Evolutionary conservation across 1,139 yeast species (phyloP), one percentile per base, ranked within the genome.

Genomic region (Hanseniaspora sp.): DNA sequence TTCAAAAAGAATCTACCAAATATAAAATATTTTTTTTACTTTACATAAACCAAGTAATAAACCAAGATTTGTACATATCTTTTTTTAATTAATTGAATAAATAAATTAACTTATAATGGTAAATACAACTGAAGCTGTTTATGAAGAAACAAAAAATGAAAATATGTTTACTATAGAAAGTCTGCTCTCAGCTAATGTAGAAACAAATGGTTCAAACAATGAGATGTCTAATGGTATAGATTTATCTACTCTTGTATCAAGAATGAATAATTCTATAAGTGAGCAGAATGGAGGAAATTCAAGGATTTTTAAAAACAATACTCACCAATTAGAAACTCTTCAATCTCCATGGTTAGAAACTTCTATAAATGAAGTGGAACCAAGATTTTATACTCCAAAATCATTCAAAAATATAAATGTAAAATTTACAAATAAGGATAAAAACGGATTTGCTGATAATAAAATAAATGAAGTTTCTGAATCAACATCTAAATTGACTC

Each of bases 281-380:
- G 42, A 49, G 33, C 34, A 48, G 7, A 34, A 42, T 12, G 29
- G 37, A 18, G 17, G 40, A 13, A 35, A 9, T 5, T 8, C 43
- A 11, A 33, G 33, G 7, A 42, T 18, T 13, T 49, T 49, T 12
- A 29, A 35, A 37, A 35, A 37, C 15, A 45, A 51, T 15, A 35
- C 41, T 17, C 46, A 49, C 18, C 53, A 49, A 29, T 33, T 90
- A 51, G 77, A 77, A 61, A 79, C 81, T n/a, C 79, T 90, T 64
- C 82, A 95, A 31, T 83, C 95, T 12, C 97, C 97, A 12, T 92
- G 97, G 97, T 75, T 86, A 40, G 97, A 90, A 65, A 86, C 96
- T 0, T 80, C 95, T 12, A 75, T 94, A 62, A 82, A 88, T 56
- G 90, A 85, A 61, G 95, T 90, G n/a, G 95, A 87, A 61, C 98